Conservation (phyloP, 1,284 basidiomycete species). For the Phlebopus sp. region DNA sequence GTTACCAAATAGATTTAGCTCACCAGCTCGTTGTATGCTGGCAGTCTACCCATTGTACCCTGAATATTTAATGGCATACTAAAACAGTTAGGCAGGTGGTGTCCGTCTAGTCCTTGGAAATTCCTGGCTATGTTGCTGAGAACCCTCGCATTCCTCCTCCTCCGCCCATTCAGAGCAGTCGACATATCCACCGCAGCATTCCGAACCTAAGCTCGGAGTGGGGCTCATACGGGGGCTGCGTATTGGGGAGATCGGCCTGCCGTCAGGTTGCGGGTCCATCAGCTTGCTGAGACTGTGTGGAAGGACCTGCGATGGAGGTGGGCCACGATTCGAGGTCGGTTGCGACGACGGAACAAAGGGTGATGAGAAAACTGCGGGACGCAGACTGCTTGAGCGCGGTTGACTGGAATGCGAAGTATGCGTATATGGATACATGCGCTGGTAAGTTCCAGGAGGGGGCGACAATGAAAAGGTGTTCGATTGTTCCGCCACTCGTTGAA, state of each 20-base stretch:
- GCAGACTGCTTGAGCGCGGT: background rate
- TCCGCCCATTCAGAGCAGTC: slow-evolving; percentile 47
- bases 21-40: too few species aligned
- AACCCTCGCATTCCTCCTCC: slow-evolving; percentile 27
- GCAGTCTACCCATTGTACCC: too few species aligned
- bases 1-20: too few species aligned
- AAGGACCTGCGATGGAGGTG: background rate
- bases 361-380: slow-evolving; percentile 15
- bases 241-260: slow-evolving; percentile 6
- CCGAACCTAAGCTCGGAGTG: slow-evolving; percentile 26
- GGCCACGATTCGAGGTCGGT: background rate
- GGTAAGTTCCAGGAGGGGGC: background rate
- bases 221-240: slow-evolving; percentile 1
- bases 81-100: too few species aligned
- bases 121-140: background rate
- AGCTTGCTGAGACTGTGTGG: background rate
- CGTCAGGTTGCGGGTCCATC: background rate
- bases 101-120: background rate
- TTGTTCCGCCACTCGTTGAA: slow-evolving; percentile 5
- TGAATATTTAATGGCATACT: too few species aligned
- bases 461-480: background rate
- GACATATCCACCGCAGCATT: slow-evolving; percentile 50
- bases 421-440: background rate
- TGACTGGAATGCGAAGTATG: background rate
- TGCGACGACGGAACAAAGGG: slow-evolving; percentile 12